A percentile compares a stretch with the other conserved stretches of the same genome.
Conservation (phyloP, 345 rosid species). For the Rhodomyrtus tomentosa region DNA sequence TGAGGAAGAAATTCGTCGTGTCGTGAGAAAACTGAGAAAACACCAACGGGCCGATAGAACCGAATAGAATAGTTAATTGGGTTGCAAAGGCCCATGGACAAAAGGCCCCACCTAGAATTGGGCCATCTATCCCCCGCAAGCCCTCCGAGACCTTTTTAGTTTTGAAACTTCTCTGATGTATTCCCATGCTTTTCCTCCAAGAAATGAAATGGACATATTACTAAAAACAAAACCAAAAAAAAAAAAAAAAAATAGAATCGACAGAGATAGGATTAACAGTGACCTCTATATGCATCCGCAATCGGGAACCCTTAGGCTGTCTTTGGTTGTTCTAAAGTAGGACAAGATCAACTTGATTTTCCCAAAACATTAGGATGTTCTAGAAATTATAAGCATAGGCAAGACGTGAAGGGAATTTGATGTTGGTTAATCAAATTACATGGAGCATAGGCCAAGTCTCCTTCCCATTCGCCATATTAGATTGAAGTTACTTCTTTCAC, state of each 20-base stretch:
- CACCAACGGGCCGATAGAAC: background rate
- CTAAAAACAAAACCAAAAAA: background rate
- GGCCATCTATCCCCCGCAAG: background rate
- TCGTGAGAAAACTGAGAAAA: background rate
- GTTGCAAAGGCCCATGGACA: background rate
- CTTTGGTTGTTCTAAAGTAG: no score
- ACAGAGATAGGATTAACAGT: no score
- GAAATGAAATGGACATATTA: background rate
- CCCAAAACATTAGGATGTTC: no score
- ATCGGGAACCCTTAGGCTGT: no score
- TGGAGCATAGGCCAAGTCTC: background rate
- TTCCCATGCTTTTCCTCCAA: background rate
- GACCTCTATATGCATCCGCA: no score
- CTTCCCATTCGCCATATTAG: background rate
- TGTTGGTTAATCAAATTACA: background rate
- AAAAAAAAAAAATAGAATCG: no score
- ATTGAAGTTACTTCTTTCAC: background rate
- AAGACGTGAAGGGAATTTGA: background rate
- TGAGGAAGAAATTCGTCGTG: background rate
- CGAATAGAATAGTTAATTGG: background rate
- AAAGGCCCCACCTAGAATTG: background rate
- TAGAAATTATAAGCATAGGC: no score
- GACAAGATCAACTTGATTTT: no score
- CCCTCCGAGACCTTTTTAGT: background rate
- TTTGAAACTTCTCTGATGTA: background rate